Evolutionary conservation across 768 basidiomycete genomes (phyloP).

Genomic region (Tricholoma saponaceum): DNA sequence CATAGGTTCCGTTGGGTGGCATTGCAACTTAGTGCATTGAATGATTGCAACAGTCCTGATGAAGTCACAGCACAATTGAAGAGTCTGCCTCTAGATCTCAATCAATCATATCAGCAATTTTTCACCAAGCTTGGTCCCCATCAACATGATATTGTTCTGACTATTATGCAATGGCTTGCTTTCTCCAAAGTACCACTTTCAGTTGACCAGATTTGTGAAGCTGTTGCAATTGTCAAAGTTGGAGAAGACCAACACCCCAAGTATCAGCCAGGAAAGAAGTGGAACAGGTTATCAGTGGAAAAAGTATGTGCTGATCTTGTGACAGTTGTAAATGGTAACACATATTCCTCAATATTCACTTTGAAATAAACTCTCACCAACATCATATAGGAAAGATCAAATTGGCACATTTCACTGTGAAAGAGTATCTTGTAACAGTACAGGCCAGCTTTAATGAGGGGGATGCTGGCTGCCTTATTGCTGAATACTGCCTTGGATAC

Average conservation of each 20-base stretch:
- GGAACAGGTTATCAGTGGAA: too few relatives aligned
- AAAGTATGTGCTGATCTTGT: too few relatives aligned
- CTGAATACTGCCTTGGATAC: too few relatives aligned
- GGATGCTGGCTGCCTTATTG: too few relatives aligned
- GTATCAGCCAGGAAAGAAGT: not conserved
- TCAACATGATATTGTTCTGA: not conserved
- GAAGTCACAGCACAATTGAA: too few relatives aligned
- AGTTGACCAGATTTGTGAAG: not conserved
- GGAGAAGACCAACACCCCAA: not conserved
- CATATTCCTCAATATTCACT: not conserved
- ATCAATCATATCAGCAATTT: too few relatives aligned
- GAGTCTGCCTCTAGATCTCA: too few relatives aligned
- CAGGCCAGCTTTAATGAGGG: not conserved
- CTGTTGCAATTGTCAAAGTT: not conserved
- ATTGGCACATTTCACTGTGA: too few relatives aligned
- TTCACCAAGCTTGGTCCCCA: not conserved
- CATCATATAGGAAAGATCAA: not conserved
- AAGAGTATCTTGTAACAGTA: not conserved
- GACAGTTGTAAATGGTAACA: not conserved
- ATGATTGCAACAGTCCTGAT: not conserved
- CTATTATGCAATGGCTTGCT: too few relatives aligned
- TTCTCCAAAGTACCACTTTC: not conserved
- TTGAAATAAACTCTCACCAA: not conserved
- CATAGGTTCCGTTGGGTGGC: not conserved
- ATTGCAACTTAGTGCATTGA: not conserved